Conservation (phyloP, 1,284 basidiomycete genomes). For the Cryptococcus jaspeensis region DNA sequence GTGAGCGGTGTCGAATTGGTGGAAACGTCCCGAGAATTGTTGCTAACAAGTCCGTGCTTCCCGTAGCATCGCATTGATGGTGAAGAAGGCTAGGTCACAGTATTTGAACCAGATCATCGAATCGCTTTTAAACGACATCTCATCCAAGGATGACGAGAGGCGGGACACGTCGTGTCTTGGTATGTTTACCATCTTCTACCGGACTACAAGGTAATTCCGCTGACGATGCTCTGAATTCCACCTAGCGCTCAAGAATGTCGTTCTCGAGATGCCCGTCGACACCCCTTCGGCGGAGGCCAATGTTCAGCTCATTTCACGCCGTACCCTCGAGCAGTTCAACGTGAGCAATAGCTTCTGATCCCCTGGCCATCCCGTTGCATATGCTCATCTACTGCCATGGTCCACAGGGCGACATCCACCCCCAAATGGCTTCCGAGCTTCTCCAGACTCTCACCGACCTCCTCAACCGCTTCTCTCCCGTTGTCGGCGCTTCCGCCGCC, state of each 20-base stretch:
- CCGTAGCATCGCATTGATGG: conserved; percentile 34
- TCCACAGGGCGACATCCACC: conserved; percentile 58
- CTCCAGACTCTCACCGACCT: conserved; percentile 89
- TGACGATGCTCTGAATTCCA: background rate
- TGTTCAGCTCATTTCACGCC: conserved; percentile 83
- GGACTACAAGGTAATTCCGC: no score
- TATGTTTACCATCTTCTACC: conserved; percentile 54
- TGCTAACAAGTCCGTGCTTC: background rate
- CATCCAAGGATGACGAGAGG: conserved; percentile 43
- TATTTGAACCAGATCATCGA: conserved; percentile 87
- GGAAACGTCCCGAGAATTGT: background rate
- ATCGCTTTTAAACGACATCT: conserved; percentile 50
- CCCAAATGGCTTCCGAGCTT: conserved; percentile 83
- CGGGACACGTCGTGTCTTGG: conserved; percentile 90
- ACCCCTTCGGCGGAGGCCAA: conserved; percentile 73
- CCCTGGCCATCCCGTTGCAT: background rate
- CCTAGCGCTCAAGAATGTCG: conserved; percentile 88
- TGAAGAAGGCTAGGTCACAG: conserved; percentile 46
- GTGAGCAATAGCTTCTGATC: conserved; percentile 54
- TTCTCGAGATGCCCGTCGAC: conserved; percentile 77
- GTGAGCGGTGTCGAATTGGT: conserved; percentile 51
- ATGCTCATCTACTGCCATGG: conserved; percentile 2
- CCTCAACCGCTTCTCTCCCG: conserved; percentile 71
- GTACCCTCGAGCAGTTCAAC: conserved; percentile 73
- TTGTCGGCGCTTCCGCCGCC: conserved; percentile 59